Percentiles rank a stretch among this genome's conserved stretches.
These are phyloP conservation scores for Rhododendron molle DNA, from an alignment of 148 eudicot genomes.

Conservation along the genomic window DNA sequence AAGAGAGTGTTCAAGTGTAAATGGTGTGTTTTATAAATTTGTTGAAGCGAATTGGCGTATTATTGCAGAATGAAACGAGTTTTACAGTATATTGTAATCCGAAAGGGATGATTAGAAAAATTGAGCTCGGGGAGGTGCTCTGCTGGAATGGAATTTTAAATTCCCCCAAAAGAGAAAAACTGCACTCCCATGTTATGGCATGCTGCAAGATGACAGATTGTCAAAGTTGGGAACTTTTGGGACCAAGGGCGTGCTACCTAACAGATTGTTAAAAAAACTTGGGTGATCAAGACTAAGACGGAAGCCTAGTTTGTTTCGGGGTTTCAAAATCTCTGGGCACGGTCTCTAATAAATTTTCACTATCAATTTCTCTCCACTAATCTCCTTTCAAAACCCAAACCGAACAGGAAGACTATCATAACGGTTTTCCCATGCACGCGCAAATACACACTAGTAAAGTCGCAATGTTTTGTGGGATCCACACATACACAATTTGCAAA, in stretches of 20 bases:
- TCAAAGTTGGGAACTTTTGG: neutral
- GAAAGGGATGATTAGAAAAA: neutral
- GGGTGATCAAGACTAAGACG: neutral
- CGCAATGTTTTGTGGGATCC: neutral
- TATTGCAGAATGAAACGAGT: neutral
- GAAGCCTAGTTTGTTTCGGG: no score
- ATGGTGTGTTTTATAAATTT: neutral
- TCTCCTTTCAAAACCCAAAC: no score
- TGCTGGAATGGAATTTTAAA: neutral
- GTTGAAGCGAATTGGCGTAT: neutral
- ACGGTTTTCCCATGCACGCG: neutral
- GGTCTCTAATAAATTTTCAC: no score
- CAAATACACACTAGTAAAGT: neutral
- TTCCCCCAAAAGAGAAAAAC: neutral
- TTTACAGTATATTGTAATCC: neutral
- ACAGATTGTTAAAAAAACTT: neutral
- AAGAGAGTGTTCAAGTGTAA: neutral
- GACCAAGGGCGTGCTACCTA: neutral
- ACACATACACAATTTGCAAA: neutral
- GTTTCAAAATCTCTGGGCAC: no score
- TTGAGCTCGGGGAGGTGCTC: neutral
- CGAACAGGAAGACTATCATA: neutral
- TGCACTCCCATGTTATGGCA: neutral
- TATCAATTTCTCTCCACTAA: no score
- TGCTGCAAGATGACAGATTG: neutral